Conservation (phyloP, 768 basidiomycete species). For the Macrolepiota fuliginosa region DNA sequence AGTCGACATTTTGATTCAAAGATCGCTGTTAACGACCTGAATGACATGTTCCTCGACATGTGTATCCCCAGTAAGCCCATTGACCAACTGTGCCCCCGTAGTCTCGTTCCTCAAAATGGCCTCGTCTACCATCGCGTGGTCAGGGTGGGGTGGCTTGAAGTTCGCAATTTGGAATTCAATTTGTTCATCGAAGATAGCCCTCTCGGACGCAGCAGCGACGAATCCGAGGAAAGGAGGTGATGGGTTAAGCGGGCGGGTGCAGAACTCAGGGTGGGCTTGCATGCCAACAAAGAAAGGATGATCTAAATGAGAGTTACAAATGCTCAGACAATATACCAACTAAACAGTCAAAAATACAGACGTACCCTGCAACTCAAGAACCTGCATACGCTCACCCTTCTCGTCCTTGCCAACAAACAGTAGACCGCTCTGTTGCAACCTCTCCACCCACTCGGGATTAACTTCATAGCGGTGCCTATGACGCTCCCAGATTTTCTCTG, state of each 20-base stretch:
- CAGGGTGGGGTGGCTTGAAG: slow-evolving; percentile 76
- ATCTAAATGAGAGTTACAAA: slow-evolving; percentile 40
- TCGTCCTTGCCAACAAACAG: slow-evolving; percentile 85
- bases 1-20: background rate
- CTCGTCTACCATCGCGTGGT: slow-evolving; percentile 72
- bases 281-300: slow-evolving; percentile 94
- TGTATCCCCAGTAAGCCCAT: background rate
- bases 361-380: slow-evolving; percentile 81
- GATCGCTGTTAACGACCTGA: slow-evolving; percentile 9
- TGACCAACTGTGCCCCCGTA: slow-evolving; percentile 14
- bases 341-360: slow-evolving; percentile 15
- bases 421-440: slow-evolving; percentile 63
- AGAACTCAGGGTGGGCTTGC: slow-evolving; percentile 98
- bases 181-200: slow-evolving; percentile 64
- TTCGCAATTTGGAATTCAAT: slow-evolving; percentile 56
- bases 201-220: slow-evolving; percentile 70
- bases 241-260: slow-evolving; percentile 95
- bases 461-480: slow-evolving; percentile 96
- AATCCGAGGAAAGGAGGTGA: slow-evolving; percentile 97
- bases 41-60: slow-evolving; percentile 10
- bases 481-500: slow-evolving; percentile 87
- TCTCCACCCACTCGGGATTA: slow-evolving; percentile 82
- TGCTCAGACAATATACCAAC: background rate
- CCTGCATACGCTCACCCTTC: slow-evolving; percentile 96
- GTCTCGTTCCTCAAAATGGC: slow-evolving; percentile 40